A percentile compares a stretch with the other conserved stretches of the same genome.
Conservation (phyloP, 2,329 filamentous ascomycete genomes). For the Epichloe coenophiala region DNA sequence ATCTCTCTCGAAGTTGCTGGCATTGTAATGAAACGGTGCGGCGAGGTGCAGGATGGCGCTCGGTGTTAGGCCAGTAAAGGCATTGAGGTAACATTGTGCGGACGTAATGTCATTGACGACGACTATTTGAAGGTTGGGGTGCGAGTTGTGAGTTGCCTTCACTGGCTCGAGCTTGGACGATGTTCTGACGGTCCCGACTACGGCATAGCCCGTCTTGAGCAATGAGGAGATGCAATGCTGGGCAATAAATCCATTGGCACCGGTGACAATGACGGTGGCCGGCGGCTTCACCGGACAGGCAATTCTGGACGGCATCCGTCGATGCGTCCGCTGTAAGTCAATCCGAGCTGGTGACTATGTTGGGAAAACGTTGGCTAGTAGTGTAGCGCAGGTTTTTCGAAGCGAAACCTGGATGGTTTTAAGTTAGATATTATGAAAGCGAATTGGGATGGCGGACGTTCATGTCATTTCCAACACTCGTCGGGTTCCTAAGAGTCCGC, state of each 20-base stretch:
- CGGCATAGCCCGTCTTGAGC: conserved; percentile 21
- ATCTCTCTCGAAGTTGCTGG: conserved; percentile 24
- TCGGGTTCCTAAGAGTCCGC: background rate
- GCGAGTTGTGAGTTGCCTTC: conserved; percentile 15
- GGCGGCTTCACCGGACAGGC: conserved; percentile 12
- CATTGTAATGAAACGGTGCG: conserved; percentile 21
- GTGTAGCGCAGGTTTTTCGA: background rate
- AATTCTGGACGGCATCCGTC: conserved; percentile 14
- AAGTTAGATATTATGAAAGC: background rate
- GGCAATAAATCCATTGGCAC: conserved; percentile 29
- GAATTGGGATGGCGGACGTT: background rate
- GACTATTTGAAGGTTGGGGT: conserved; percentile 19
- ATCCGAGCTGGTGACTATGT: background rate
- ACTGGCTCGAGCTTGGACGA: conserved; percentile 14
- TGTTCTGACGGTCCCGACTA: conserved; percentile 26
- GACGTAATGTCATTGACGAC: conserved; percentile 24
- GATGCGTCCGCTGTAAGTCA: background rate
- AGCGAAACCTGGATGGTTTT: background rate
- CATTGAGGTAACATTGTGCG: conserved; percentile 21
- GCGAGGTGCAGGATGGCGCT: conserved; percentile 29
- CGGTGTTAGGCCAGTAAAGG: conserved; percentile 16
- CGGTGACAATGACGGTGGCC: conserved; percentile 23
- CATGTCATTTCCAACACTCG: background rate
- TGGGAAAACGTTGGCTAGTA: background rate
- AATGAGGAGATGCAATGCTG: conserved; percentile 24